phyloP scores from a whole-genome alignment of 805 yeast genomes.

The Cephaloascus fragrans region DNA sequence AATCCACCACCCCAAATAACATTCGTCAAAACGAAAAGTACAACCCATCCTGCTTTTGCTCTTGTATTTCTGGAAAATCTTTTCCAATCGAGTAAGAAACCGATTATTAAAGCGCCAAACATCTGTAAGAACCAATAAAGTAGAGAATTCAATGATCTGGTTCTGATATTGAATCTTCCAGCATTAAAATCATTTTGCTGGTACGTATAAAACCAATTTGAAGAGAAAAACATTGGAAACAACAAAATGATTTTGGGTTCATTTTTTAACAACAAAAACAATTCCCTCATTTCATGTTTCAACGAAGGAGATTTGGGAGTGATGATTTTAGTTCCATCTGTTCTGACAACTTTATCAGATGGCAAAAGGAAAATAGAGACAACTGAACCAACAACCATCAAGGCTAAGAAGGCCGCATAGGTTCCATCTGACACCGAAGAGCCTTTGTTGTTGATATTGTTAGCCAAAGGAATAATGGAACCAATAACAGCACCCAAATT shows the following conservation, averaged over 20 bases:
- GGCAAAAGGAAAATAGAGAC: conserved; percentile 40
- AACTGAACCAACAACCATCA: conserved; percentile 36
- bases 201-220: conserved; percentile 61
- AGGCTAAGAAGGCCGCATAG: conserved; percentile 41
- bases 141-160: conserved; percentile 51
- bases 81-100: conserved; percentile 35
- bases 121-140: conserved; percentile 55
- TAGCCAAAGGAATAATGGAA: conserved; percentile 44
- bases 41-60: conserved; percentile 33
- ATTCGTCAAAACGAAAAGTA: conserved; percentile 28
- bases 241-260: conserved; percentile 37
- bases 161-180: conserved; percentile 45
- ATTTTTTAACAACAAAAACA: conserved; percentile 22
- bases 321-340: conserved; percentile 40
- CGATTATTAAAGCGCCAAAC: conserved; percentile 43
- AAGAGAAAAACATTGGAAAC: conserved; percentile 54
- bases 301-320: conserved; percentile 34
- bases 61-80: conserved; percentile 30
- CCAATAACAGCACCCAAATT: conserved; percentile 57
- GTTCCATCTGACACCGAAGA: conserved; percentile 36
- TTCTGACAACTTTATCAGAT: conserved; percentile 34
- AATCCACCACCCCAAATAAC: conserved; percentile 55
- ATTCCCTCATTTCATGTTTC: conserved; percentile 32
- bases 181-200: conserved; percentile 52
- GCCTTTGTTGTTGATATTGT: conserved; percentile 30